Base-by-base conservation (phyloP, 2,329 filamentous ascomycete species). In the Fusarium abutilonis region DNA sequence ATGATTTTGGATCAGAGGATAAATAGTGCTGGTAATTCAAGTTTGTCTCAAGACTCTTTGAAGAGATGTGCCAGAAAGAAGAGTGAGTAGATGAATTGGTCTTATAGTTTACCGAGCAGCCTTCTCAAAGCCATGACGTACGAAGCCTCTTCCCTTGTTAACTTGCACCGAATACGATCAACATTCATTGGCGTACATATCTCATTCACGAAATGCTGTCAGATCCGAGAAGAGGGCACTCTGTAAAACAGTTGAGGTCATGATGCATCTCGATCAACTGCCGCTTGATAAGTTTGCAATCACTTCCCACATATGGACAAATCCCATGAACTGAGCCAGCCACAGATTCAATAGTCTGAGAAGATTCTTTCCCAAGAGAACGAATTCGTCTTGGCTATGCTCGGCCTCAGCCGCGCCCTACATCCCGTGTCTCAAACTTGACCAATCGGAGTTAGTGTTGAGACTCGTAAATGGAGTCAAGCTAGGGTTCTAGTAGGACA, bases 361-460 rank as follows among this genome's bases (percentile, higher is more conserved):
- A 8, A 3, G 47, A 60, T 44, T 41, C 17, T 8, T 28, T 38
- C 42, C 4, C 15, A 3, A 4, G 9, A 36, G 28, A 36, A 43
- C 32, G 31, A 34, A 21, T 11, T 31, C 17, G 29, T 17, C 36
- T 28, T 44, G 38, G 14, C 9, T 14, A 38, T 9, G n/a, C 38
- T 45, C 47, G 17, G 51, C 23, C 32, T 38, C 13, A 43, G 21
- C 36, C 46, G 48, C 35, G 15, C 19, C 13, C 43, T 42, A 38
- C 31, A 23, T 17, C 40, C 60, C 51, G 51, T 61, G 60, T 64
- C 56, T 64, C 40, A 40, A 4, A 38, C 8, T 15, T 1, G 7
- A 6, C 46, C 46, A 47, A 64, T 46, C 43, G 17, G 23, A 6
- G 28, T 2, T 28, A 13, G 29, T 7, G 29, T 36, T 31, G 9